Evolutionary conservation across 495 filamentous ascomycete genomes (phyloP), one percentile per base, ranked within the genome.

Genomic region (Penicillium canariense): DNA sequence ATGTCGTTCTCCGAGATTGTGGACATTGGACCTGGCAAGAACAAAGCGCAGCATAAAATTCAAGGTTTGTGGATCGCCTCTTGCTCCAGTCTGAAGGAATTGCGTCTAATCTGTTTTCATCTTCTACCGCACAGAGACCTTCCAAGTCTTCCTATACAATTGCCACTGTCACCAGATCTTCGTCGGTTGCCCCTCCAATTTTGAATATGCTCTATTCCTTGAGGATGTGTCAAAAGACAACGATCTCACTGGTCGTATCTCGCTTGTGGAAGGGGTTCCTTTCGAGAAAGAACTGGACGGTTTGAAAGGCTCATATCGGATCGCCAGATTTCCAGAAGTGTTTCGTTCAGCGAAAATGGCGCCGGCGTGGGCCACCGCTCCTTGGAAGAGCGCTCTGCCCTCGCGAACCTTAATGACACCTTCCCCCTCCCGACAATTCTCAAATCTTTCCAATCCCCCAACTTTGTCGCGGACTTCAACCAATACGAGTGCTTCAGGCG

Each of bases 131-230:
- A 12, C 71, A 92, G 90, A 91, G 75, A 83, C 72, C 58, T 89
- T 80, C 75, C 84, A 82, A 81, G 67, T 84, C 23, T 75, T 84
- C 67, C 62, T 85, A 43, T 77, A 83, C 71, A 81, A 92, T 60
- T 81, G 77, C 62, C 88, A 90, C 67, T 95, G 90, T 70, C 87
- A 87, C 60, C 89, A 91, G 55, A 84, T 95, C 36, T 72, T 92
- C 43, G 74, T 96, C 39, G 91, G 90, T 11, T 86, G 90, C 55
- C 87, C 87, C 18, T 86, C 89, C 55, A 87, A 91, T 67, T 81
- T 82, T 51, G 81, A 83, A 30, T 95, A 91, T 67, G 83, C 81
- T 22, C 77, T 83, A 1, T 79, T 87, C 51, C 69, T 96, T n/a
- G 83, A 89, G 55, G 66, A 71, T 23, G 75, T 85, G 35, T 68